Percentiles rank a stretch among this genome's conserved stretches.
Conservation (phyloP, 2,329 filamentous ascomycete genomes). For the Penicillium sp. region DNA sequence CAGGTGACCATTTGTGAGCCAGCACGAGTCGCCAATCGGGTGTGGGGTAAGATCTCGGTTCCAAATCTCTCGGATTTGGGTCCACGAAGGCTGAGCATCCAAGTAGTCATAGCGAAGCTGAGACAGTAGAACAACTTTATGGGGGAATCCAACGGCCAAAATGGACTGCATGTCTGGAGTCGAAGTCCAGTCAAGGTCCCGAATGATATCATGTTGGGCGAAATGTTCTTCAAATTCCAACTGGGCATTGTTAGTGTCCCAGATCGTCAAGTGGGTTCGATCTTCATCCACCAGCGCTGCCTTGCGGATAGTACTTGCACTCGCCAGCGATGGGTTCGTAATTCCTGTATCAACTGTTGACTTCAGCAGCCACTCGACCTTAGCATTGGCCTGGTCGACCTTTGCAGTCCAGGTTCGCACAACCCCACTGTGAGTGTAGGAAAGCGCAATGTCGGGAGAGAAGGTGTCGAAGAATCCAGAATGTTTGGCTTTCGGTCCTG, state of each 20-base stretch:
- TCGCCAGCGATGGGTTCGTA: conserved; percentile 74
- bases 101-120: conserved; percentile 93
- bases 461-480: conserved; percentile 86
- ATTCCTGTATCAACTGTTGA: conserved; percentile 82
- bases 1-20: conserved; percentile 83
- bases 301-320: conserved; percentile 85
- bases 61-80: conserved; percentile 79
- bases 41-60: conserved; percentile 84
- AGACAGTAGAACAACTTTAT: conserved; percentile 78
- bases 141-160: conserved; percentile 89
- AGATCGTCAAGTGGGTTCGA: conserved; percentile 81
- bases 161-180: conserved; percentile 89
- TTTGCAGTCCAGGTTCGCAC: conserved; percentile 86
- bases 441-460: conserved; percentile 82
- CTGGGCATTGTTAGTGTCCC: conserved; percentile 82
- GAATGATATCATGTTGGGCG: conserved; percentile 73
- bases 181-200: conserved; percentile 91
- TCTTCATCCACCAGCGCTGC: conserved; percentile 78
- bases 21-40: conserved; percentile 90
- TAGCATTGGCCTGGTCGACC: conserved; percentile 64
- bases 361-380: conserved; percentile 81
- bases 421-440: conserved; percentile 76
- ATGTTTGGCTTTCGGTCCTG: conserved; percentile 71
- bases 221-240: conserved; percentile 82
- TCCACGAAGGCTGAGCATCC: conserved; percentile 88